Evolutionary conservation across 495 filamentous ascomycete species (phyloP), one percentile per base, ranked within the genome.

Genomic region (Viridothelium virens): DNA sequence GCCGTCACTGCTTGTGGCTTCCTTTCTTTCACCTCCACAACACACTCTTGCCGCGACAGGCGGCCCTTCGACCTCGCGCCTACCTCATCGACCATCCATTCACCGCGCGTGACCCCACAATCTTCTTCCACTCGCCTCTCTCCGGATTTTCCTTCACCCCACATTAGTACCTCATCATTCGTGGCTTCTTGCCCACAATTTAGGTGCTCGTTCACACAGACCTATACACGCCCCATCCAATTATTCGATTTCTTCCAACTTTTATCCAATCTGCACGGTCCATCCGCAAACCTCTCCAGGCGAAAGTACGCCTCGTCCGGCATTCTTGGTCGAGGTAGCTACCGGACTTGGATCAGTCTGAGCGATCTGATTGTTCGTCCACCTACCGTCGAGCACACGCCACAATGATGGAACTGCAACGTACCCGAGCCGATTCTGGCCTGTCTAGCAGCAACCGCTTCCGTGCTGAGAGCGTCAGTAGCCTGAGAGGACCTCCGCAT

Each of bases 401-500:
- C 31, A 59, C 36, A 18, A 59, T 59, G 53, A 59, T 36, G 53
- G 53, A 59, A 18, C 25, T 59, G 0, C 53, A 59, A 34, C 53
- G 53, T 36, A 36, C 53, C 10, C 53, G 53, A 10, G 53, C 53
- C 18, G 31, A 59, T 36, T 59, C 53, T 33, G 31, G 53, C 18
- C 53, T 59, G 6, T 59, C 53, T 18, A 59, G 31, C 31, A 9
- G 3, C 31, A 59, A 59, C 36, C 53, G 53, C 53, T 59, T 59
- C 31, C 53, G 53, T 36, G 53, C 53, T 33, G 53, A 59, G 53
- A 59, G 53, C 18, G 53, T 59, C 25, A 59, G 53, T 31, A 59
- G 53, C 53, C 18, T 59, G 53, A 59, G 53, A 14, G 53, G 53
- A 7, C 53, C 53, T 34, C 53, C 53, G 7, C 53, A 59, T 36